Percentiles rank a stretch among this genome's conserved stretches.
phyloP scores from a whole-genome alignment of 2,329 filamentous ascomycete genomes.

The Corynespora cassiicola region DNA sequence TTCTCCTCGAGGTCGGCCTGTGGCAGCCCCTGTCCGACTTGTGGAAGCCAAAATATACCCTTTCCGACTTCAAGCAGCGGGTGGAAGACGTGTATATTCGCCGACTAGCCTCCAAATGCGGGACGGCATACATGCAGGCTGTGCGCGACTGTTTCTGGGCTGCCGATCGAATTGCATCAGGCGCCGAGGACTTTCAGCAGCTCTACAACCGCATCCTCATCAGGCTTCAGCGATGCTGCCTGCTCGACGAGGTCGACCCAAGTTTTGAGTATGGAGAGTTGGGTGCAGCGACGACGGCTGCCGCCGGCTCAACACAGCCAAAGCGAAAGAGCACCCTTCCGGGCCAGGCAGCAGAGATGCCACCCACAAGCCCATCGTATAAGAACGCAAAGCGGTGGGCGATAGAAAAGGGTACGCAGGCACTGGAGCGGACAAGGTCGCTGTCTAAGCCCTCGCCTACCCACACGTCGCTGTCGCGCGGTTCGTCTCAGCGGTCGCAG shows the following conservation, averaged over 20 bases:
- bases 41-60: conserved; percentile 65
- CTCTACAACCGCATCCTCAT: conserved; percentile 54
- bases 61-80: conserved; percentile 67
- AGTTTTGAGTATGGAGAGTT: conserved; percentile 34
- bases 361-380: conserved; percentile 39
- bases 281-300: conserved; percentile 25
- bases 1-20: conserved; percentile 76
- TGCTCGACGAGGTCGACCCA: conserved; percentile 46
- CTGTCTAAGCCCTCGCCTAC: conserved; percentile 35
- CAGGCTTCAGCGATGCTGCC: conserved; percentile 46
- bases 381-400: conserved; percentile 44
- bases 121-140: conserved; percentile 76
- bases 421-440: conserved; percentile 41
- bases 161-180: conserved; percentile 58
- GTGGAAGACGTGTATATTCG: conserved; percentile 70
- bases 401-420: conserved; percentile 41
- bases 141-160: conserved; percentile 75
- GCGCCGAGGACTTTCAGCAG: conserved; percentile 35
- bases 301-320: conserved; percentile 27
- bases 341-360: conserved; percentile 30
- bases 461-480: conserved; percentile 29
- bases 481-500: conserved; percentile 39
- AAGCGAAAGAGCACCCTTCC: conserved; percentile 41
- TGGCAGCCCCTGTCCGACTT: conserved; percentile 72
- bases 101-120: conserved; percentile 71